Evolutionary conservation across 176 grass and related monocot genomes (phyloP).

Genomic region (Avena insularis): DNA sequence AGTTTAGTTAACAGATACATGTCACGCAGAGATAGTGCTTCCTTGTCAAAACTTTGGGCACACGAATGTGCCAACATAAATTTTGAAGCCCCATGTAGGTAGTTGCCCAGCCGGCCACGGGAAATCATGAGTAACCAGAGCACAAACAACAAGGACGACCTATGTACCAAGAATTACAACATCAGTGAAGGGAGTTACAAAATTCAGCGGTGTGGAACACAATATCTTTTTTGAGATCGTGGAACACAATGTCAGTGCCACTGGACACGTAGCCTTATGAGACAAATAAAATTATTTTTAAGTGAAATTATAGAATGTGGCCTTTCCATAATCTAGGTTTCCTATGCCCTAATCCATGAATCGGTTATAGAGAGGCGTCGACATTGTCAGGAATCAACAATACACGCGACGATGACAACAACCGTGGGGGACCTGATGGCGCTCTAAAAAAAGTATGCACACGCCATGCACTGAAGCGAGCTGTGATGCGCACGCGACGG

Average conservation of each 20-base stretch:
- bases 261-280: neutral
- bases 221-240: neutral
- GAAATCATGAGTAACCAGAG: too few species aligned
- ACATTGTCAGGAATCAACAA: conserved; percentile 23
- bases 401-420: conserved; percentile 35
- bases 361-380: conserved; percentile 12
- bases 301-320: neutral
- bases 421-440: neutral
- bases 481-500: neutral
- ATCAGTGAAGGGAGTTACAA: neutral
- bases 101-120: too few species aligned
- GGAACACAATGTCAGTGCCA: conserved; percentile 20
- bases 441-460: conserved; percentile 40
- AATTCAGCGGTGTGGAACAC: conserved; percentile 2
- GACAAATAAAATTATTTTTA: conserved; percentile 13
- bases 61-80: too few species aligned
- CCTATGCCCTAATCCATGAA: conserved; percentile 30
- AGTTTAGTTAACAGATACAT: too few species aligned
- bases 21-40: too few species aligned
- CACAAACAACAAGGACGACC: too few species aligned
- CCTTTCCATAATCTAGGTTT: neutral
- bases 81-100: too few species aligned
- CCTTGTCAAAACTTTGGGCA: too few species aligned
- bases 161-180: neutral
- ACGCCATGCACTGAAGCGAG: neutral